Base-by-base conservation (phyloP, 2,329 filamentous ascomycete species). In the Aspergillus versicolor region DNA sequence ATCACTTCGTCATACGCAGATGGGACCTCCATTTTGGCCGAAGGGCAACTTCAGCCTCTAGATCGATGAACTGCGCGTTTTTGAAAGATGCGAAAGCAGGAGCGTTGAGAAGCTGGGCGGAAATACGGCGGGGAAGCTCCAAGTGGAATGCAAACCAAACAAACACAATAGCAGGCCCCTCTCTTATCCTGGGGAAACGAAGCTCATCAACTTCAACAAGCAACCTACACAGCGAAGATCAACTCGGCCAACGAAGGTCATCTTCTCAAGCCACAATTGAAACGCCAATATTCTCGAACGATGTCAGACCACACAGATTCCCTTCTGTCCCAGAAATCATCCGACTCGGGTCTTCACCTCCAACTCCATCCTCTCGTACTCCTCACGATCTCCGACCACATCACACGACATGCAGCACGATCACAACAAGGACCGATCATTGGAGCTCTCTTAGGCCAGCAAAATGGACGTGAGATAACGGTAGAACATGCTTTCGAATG, bases 301-400 rank as follows among this genome's bases (percentile, higher is more conserved):
- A 87, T 87, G 82, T 79, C 79, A 56, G 74, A 78, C 59, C 62
- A 72, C 11, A 40, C 63, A 17, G 87, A 86, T 65, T 78, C 85
- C 52, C 81, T 90, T 60, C 72, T 91, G 46, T 90, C 88, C 5
- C 81, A 80, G 57, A 88, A 86, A 74, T 82, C 85, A 5, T 85
- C 85, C 42, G 90, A 94, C 74, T 88, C 88, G 19, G 85, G 86
- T 50, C 85, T 95, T 44, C 88, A 91, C 63, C 86, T 92, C 55
- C 86, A 92, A 66, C 85, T 99, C 17, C 94, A 99, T 70, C 94
- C 94, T 24, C 87, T 99, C 48, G 92, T 96, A 52, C 88, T 97
- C 64, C 90, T 99, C 76, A 95, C 90, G 63, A 94, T 99, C 68
- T 96, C 93, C 65, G 94, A 99, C 75, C 95, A 96, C 74, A 92